Base-by-base conservation (phyloP, 1,139 yeast species). In the Candida sp. region DNA sequence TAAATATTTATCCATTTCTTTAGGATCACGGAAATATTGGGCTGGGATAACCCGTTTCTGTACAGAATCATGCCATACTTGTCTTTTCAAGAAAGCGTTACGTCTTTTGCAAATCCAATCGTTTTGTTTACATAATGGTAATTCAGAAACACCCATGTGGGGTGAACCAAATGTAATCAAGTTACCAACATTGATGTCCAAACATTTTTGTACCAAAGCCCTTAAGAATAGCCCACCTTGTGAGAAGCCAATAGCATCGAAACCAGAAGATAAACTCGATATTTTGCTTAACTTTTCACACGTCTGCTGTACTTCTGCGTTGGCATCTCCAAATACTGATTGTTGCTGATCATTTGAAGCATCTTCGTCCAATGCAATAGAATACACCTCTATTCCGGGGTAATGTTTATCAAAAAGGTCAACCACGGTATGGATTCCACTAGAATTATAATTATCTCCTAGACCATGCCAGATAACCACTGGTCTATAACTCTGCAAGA, bases 381-480 rank as follows among this genome's bases (percentile, higher is more conserved):
- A 71, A 54, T 82, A 77, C 0, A 82, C 75, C 42, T 62, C 71
- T 0, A 77, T 64, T 1, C 70, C 79, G 0, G 90, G 89, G 43
- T 76, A 64, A 4, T 65, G 60, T 8, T 65, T 61, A 27, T 67
- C 55, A 5, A 86, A 64, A 1, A 76, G 49, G 1, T 70, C 70
- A 4, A 66, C 61, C 2, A 77, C 76, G n/a, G 70, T 60, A 34
- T 62, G 64, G 68, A 86, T 80, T 1, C 86, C 81, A 0, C 76
- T 62, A 0, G 90, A 81, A 55, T 84, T 78, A 56, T 82, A 87
- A 19, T 78, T 72, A 58, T 87, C 96, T 0, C 95, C 95, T 54
- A 87, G 72, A 0, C 96, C 96, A 55, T 87, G 96, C 95, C 95
- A 87, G 36, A 87, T 56, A 2, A 87, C 88, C 3, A 87, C 75